phyloP scores from a whole-genome alignment of 331 rosid genomes.

The Arachis monticola region DNA sequence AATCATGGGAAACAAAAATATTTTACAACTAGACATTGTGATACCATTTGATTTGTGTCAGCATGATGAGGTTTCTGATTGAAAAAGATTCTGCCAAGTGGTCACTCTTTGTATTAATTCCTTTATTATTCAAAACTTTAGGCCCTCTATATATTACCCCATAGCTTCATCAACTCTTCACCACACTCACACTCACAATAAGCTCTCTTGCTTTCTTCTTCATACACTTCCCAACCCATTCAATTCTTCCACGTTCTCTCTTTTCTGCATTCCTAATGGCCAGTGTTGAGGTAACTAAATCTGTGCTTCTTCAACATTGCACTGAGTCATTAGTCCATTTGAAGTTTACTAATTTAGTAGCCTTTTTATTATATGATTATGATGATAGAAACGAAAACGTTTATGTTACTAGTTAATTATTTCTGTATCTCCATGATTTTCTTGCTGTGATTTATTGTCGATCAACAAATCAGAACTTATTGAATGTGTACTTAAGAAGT shows the following conservation, averaged over 20 bases:
- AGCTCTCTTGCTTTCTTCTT: background rate
- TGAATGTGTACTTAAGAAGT: conserved; percentile 3
- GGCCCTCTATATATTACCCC: conserved; percentile 53
- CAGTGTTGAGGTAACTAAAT: conserved; percentile 63
- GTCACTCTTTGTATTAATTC: conserved; percentile 14
- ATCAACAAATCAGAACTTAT: conserved; percentile 19
- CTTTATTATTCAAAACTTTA: background rate
- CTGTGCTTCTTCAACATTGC: conserved; percentile 6
- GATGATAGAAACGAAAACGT: background rate
- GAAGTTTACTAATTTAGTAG: background rate
- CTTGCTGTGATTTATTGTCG: background rate
- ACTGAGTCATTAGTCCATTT: background rate
- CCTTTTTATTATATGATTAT: background rate
- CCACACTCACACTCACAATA: conserved; percentile 23
- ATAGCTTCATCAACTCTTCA: conserved; percentile 43
- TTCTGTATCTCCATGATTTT: background rate
- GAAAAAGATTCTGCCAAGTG: conserved; percentile 59
- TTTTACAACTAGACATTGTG: conserved; percentile 1
- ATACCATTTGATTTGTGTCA: conserved; percentile 43
- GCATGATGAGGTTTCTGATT: conserved; percentile 63
- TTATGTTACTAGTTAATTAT: background rate
- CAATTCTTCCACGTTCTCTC: conserved; percentile 26
- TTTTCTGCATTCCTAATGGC: conserved; percentile 62
- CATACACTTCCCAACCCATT: background rate
- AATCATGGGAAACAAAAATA: background rate